Percentiles rank a stretch among this genome's conserved stretches.
phyloP scores from a whole-genome alignment of 1,284 basidiomycete genomes.

The Microbotryum silenes-acaulis region DNA sequence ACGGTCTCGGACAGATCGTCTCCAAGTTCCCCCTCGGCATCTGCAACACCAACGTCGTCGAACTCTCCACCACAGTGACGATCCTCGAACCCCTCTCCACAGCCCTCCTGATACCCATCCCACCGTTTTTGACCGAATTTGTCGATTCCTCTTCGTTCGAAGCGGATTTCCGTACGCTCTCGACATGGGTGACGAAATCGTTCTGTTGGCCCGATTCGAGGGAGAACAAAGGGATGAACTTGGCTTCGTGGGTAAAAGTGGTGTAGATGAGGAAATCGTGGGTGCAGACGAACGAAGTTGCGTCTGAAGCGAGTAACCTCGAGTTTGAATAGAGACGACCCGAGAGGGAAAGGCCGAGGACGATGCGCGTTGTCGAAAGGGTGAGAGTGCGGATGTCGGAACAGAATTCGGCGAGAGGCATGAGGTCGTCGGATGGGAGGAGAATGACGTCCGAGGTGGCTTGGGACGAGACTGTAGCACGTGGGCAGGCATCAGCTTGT shows the following conservation, averaged over 20 bases:
- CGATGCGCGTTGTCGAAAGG: conserved; percentile 27
- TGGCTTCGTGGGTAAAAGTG: conserved; percentile 70
- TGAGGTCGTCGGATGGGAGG: conserved; percentile 34
- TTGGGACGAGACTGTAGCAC: conserved; percentile 16
- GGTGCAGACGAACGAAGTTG: conserved; percentile 61
- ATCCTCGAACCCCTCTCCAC: conserved; percentile 81
- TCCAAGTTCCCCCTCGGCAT: conserved; percentile 98
- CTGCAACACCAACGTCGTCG: conserved; percentile 85
- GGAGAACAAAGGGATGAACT: conserved; percentile 55
- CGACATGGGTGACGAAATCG: conserved; percentile 2
- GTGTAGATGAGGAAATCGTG: conserved; percentile 80
- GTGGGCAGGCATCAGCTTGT: no score
- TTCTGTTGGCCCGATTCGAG: neutral
- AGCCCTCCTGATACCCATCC: conserved; percentile 48
- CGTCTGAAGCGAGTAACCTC: conserved; percentile 26
- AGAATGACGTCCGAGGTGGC: conserved; percentile 20
- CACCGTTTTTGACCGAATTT: conserved; percentile 35
- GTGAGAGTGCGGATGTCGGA: conserved; percentile 41
- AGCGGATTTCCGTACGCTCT: conserved; percentile 34
- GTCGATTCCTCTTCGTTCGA: conserved; percentile 47
- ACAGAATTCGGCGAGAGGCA: conserved; percentile 57
- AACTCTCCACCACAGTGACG: conserved; percentile 71
- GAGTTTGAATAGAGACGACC: conserved; percentile 36
- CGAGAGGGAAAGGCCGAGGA: conserved; percentile 37
- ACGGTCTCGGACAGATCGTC: conserved; percentile 83